Evolutionary conservation across 768 basidiomycete species (phyloP), one percentile per base, ranked within the genome.

Genomic region (Auricularia cornea): DNA sequence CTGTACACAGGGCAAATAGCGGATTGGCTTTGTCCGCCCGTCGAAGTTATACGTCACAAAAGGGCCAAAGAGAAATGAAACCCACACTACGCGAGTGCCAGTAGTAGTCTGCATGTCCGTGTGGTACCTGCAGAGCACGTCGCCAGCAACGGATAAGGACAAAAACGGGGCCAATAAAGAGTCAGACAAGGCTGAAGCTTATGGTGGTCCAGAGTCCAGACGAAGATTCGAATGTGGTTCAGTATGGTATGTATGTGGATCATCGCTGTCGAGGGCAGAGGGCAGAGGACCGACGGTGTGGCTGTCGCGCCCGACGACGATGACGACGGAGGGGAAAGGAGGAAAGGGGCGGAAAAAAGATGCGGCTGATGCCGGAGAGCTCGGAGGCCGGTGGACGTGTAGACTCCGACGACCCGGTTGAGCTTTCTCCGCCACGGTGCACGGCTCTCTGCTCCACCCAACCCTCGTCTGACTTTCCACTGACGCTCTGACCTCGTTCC

Each of bases 181-280:
- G 69, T 92, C 90, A 92, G 90, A 89, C 90, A 92, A 92, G 90
- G 90, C 90, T 92, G 89, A 92, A 91, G 73, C 84, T 83, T 71
- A 76, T 72, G 23, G 73, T 77, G 78, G n/a, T n/a, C n/a, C n/a
- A n/a, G n/a, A n/a, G 78, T 91, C 89, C 84, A 85, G 89, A 91
- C 64, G 67, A 66, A 70, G 63, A 69, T 84, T 91, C 83, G 89
- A 89, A 89, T 89, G 87, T 90, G 86, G 87, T 90, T 89, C 89
- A 89, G 86, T 87, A 88, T 89, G 87, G 88, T 88, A 78, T 72
- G 73, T 66, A 20, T 62, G 71, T 79, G 75, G 65, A 81, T 90
- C 89, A 90, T 91, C 89, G 89, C 35, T 38, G 35, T 10, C 8
- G 3, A 38, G 35, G 35, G 35, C 35, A 38, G 35, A 14, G 16